These are phyloP conservation scores for Apiospora marii DNA, from an alignment of 2,329 filamentous ascomycete species.

Conservation along the genomic window DNA sequence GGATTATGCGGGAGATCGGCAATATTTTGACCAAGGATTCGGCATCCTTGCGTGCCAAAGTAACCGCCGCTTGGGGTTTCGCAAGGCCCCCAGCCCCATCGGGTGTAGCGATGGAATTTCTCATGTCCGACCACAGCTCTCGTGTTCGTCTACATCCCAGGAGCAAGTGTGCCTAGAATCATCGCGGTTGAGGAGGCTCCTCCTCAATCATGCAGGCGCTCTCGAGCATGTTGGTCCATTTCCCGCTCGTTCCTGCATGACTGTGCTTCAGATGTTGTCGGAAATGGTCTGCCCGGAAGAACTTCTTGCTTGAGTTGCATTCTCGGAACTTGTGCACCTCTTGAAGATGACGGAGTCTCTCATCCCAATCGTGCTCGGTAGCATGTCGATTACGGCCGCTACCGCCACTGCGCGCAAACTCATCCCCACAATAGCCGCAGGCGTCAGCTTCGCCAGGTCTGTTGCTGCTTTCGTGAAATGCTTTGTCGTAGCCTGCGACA, in stretches of 20 bases:
- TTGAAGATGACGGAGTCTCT: constrained; percentile 85
- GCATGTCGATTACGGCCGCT: constrained; percentile 52
- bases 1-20: constrained; percentile 19
- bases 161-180: constrained; percentile 32
- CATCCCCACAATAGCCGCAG: constrained; percentile 95
- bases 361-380: constrained; percentile 88
- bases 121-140: not conserved
- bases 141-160: constrained; percentile 8
- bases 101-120: not conserved
- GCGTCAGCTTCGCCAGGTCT: constrained; percentile 75
- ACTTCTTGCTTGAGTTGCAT: constrained; percentile 98
- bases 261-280: constrained; percentile 98
- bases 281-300: constrained; percentile 97
- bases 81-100: not conserved
- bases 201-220: constrained; percentile 95
- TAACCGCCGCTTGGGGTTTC: constrained; percentile 10
- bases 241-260: constrained; percentile 93
- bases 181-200: constrained; percentile 66
- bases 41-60: constrained; percentile 9
- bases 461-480: constrained; percentile 83
- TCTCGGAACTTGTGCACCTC: constrained; percentile 95
- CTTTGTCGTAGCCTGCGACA: constrained; percentile 72
- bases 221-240: constrained; percentile 99
- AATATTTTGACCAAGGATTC: not conserved
- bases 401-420: constrained; percentile 69